Conservation (phyloP, 306 rosid genomes). For the Cicer bijugum region DNA sequence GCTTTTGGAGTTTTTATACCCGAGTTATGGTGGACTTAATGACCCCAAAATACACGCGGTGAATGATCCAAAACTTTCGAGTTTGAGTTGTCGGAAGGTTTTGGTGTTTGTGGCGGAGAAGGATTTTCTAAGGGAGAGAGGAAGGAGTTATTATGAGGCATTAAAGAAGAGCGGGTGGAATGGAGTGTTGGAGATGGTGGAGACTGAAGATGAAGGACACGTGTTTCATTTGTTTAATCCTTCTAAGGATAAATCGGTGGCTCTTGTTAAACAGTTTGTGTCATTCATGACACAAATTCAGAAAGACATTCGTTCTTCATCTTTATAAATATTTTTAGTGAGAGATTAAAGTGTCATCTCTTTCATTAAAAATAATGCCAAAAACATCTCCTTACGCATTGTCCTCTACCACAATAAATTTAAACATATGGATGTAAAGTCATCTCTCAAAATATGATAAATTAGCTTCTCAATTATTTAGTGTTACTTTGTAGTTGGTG, state of each 20-base stretch:
- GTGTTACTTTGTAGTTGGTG: too few species aligned
- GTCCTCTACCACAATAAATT: too few species aligned
- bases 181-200: constrained; percentile 46
- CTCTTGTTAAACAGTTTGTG: constrained; percentile 30
- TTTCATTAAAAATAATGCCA: too few species aligned
- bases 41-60: constrained; percentile 48
- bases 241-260: constrained; percentile 26
- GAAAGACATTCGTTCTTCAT: background rate
- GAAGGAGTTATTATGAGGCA: constrained; percentile 44
- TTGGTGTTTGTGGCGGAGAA: constrained; percentile 52
- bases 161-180: constrained; percentile 56
- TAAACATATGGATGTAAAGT: too few species aligned
- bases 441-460: too few species aligned
- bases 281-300: constrained; percentile 38
- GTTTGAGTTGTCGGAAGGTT: constrained; percentile 44
- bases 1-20: constrained; percentile 38
- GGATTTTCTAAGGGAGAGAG: constrained; percentile 46
- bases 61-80: constrained; percentile 49
- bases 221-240: constrained; percentile 52
- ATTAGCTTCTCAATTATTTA: too few species aligned
- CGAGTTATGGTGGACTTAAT: constrained; percentile 39
- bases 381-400: too few species aligned
- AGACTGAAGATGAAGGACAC: constrained; percentile 49
- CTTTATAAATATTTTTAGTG: background rate
- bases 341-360: too few species aligned